A percentile compares a stretch with the other conserved stretches of the same genome.
phyloP scores from a whole-genome alignment of 2,329 filamentous ascomycete species.

The Cytospora piceae region DNA sequence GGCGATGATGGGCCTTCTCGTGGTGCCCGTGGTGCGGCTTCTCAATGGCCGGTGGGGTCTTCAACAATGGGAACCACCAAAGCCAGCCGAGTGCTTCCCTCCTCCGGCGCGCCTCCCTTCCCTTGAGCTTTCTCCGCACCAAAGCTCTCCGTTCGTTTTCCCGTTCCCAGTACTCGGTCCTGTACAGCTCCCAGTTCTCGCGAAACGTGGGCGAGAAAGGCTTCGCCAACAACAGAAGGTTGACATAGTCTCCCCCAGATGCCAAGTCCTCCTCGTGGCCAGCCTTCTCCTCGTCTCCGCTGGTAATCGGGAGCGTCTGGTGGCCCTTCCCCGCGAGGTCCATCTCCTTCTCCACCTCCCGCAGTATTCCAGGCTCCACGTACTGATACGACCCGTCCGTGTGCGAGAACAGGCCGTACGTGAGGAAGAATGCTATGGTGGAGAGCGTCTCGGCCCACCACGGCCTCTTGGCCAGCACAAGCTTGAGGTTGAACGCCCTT shows the following conservation, averaged over 20 bases:
- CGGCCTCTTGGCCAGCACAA: constrained; percentile 82
- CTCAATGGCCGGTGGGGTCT: constrained; percentile 40
- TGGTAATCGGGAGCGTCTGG: constrained; percentile 44
- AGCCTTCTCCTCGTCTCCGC: constrained; percentile 61
- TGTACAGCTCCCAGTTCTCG: constrained; percentile 95
- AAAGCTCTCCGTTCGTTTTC: constrained; percentile 87
- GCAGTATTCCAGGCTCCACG: constrained; percentile 67
- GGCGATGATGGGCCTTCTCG: constrained; percentile 47
- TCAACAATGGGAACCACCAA: constrained; percentile 83
- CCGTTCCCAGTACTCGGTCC: constrained; percentile 93
- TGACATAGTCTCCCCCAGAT: constrained; percentile 87
- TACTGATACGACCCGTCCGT: constrained; percentile 73
- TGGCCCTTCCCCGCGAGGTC: constrained; percentile 50
- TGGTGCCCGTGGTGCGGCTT: constrained; percentile 40
- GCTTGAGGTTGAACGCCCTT: constrained; percentile 92
- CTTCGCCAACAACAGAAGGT: constrained; percentile 87
- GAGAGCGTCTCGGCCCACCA: constrained; percentile 80
- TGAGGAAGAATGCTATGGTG: constrained; percentile 76
- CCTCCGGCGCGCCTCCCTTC: constrained; percentile 69
- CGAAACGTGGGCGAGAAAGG: constrained; percentile 93
- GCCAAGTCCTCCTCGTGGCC: constrained; percentile 89
- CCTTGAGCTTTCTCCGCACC: constrained; percentile 70
- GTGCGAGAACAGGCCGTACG: constrained; percentile 72
- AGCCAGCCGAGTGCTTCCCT: constrained; percentile 73
- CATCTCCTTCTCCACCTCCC: constrained; percentile 63